phyloP scores from a whole-genome alignment of 768 basidiomycete species.

The Sarcodon aspratus region DNA sequence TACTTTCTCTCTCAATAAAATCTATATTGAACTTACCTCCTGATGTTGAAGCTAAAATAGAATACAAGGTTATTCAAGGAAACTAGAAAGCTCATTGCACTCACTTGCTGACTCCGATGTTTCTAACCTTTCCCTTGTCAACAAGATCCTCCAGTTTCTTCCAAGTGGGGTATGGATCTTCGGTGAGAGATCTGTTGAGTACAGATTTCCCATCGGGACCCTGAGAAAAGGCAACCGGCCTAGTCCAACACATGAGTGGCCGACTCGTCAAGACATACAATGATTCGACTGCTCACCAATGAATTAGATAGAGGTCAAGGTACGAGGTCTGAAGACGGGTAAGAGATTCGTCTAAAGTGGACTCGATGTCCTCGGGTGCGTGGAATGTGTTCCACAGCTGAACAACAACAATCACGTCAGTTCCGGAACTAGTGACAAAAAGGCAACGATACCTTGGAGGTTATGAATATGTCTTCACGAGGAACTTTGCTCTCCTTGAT shows the following conservation, averaged over 20 bases:
- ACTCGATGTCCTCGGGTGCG: slow-evolving; percentile 59
- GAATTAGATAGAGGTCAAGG: slow-evolving; percentile 73
- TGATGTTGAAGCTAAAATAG: slow-evolving; percentile 44
- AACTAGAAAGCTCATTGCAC: slow-evolving; percentile 5
- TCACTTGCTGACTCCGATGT: slow-evolving; percentile 81
- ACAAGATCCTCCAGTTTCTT: slow-evolving; percentile 70
- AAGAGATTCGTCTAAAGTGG: slow-evolving; percentile 55
- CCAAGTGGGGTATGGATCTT: slow-evolving; percentile 72
- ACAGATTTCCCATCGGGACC: slow-evolving; percentile 5
- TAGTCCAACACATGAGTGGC: slow-evolving; percentile 10
- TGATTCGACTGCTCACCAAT: slow-evolving; percentile 37
- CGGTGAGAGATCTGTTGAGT: slow-evolving; percentile 45
- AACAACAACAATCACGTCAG: background rate
- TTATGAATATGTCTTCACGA: slow-evolving; percentile 57
- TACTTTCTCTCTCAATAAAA: slow-evolving; percentile 4
- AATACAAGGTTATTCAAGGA: background rate
- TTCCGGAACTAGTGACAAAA: background rate
- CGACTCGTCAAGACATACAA: background rate
- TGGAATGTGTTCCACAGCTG: slow-evolving; percentile 76
- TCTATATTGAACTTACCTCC: slow-evolving; percentile 17
- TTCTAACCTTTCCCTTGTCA: slow-evolving; percentile 62
- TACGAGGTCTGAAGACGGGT: slow-evolving; percentile 52
- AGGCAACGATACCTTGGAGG: slow-evolving; percentile 34
- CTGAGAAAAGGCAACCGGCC: slow-evolving; percentile 61
- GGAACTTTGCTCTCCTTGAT: slow-evolving; percentile 46